Conservation (phyloP, 129 eudicot genomes). For the Chrysanthemum seticuspe region DNA sequence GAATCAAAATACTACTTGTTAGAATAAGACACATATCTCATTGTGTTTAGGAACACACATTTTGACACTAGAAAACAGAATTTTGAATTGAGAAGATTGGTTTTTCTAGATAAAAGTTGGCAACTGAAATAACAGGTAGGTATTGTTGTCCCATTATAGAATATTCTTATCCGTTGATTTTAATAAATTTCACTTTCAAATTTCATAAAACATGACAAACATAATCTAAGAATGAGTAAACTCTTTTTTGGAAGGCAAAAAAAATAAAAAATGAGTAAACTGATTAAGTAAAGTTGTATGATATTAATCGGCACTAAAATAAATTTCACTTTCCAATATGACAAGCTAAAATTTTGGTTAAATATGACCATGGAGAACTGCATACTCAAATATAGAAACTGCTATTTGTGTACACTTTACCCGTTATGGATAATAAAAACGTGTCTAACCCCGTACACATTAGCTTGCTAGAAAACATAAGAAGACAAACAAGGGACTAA, state of each 20-base stretch:
- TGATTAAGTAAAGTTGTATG: no score
- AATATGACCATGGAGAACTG: no score
- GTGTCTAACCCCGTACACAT: neutral
- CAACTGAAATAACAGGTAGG: slow-evolving; percentile 33
- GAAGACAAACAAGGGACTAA: neutral
- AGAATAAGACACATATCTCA: slow-evolving; percentile 23
- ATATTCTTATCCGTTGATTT: neutral
- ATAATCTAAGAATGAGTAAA: no score
- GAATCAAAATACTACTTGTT: slow-evolving; percentile 28
- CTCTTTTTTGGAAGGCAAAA: no score
- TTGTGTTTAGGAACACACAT: slow-evolving; percentile 23
- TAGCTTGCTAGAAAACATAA: neutral
- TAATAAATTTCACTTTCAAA: no score
- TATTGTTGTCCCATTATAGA: slow-evolving; percentile 27
- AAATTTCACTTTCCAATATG: no score
- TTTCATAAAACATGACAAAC: no score
- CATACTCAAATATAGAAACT: no score
- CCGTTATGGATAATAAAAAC: neutral
- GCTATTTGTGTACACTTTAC: no score
- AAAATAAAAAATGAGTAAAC: no score
- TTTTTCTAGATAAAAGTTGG: slow-evolving; percentile 33
- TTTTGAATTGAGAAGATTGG: slow-evolving; percentile 10
- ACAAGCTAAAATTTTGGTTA: neutral
- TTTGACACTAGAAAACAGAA: slow-evolving; percentile 35
- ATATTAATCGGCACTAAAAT: no score